These are phyloP conservation scores for Wickerhamiella azyma DNA, from an alignment of 805 yeast genomes.

Conservation along the genomic window DNA sequence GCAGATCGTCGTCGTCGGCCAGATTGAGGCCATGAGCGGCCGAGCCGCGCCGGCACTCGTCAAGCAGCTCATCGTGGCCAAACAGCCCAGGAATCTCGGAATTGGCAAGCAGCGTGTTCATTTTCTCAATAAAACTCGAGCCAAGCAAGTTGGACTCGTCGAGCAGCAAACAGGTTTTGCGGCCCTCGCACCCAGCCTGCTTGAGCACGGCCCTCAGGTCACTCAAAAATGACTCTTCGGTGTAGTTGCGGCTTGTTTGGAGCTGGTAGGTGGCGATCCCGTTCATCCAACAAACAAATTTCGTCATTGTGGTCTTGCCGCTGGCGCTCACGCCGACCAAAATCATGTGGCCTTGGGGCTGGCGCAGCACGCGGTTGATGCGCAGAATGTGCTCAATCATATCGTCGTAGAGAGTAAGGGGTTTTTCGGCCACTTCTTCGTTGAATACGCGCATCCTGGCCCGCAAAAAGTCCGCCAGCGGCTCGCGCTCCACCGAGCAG, in stretches of 20 bases:
- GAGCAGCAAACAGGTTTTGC: conserved; percentile 53
- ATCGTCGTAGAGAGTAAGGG: conserved; percentile 52
- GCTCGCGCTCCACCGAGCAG: conserved; percentile 37
- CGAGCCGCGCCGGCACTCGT: conserved; percentile 42
- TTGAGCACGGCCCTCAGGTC: conserved; percentile 43
- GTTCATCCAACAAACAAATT: conserved; percentile 86
- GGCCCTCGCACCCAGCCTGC: conserved; percentile 40
- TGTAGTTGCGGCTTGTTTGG: conserved; percentile 39
- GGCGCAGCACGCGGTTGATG: conserved; percentile 68
- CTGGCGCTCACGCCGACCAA: conserved; percentile 70
- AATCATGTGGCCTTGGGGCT: conserved; percentile 82
- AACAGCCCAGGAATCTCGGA: conserved; percentile 86
- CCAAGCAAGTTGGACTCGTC: conserved; percentile 72
- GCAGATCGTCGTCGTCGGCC: conserved; percentile 52
- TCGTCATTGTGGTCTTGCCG: conserved; percentile 63
- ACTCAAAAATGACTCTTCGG: conserved; percentile 51
- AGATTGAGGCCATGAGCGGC: conserved; percentile 46
- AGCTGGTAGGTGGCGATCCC: conserved; percentile 54
- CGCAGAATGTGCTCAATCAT: conserved; percentile 61
- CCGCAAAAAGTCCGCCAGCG: conserved; percentile 39
- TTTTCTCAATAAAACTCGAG: conserved; percentile 70
- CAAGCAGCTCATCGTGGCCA: conserved; percentile 59
- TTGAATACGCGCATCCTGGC: conserved; percentile 57
- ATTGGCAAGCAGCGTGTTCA: conserved; percentile 88
- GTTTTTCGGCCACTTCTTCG: conserved; percentile 59